phyloP scores from a whole-genome alignment of 73 alveolate species.

The Paramecium biaurelia region DNA sequence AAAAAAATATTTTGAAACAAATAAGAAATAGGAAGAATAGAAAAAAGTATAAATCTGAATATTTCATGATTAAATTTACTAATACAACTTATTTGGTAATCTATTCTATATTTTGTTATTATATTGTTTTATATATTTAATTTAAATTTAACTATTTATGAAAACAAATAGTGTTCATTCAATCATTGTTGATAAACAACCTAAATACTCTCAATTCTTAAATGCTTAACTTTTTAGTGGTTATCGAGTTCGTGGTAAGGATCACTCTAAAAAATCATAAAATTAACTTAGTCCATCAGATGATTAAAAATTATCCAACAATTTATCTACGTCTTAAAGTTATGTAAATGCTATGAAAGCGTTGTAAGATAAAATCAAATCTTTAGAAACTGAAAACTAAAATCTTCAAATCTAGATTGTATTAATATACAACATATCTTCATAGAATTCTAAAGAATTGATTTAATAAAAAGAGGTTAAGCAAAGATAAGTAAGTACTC shows the following conservation, averaged over 20 bases:
- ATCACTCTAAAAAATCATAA: not conserved
- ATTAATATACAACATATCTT: not conserved
- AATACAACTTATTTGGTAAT: not conserved
- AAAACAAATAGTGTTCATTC: not conserved
- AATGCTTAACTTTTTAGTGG: not conserved
- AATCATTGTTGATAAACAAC: not conserved
- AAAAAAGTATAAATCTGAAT: not conserved
- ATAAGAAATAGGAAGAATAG: not conserved
- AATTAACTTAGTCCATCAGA: not conserved
- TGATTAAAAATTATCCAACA: not conserved
- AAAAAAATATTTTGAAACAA: not conserved
- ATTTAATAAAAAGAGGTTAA: not conserved
- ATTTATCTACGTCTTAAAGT: not conserved
- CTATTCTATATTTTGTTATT: not conserved
- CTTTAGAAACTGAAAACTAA: not conserved
- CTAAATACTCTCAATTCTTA: not conserved
- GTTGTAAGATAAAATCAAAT: not conserved
- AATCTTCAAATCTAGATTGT: not conserved
- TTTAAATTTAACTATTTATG: not conserved
- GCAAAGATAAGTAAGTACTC: not conserved
- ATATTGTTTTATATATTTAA: not conserved
- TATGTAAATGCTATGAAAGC: slow-evolving; percentile 37
- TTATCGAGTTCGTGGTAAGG: not conserved
- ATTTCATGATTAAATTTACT: not conserved
- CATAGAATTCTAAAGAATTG: not conserved